Evolutionary conservation across 176 grass and related monocot species (phyloP).

Genomic region (Carex myosuroides): DNA sequence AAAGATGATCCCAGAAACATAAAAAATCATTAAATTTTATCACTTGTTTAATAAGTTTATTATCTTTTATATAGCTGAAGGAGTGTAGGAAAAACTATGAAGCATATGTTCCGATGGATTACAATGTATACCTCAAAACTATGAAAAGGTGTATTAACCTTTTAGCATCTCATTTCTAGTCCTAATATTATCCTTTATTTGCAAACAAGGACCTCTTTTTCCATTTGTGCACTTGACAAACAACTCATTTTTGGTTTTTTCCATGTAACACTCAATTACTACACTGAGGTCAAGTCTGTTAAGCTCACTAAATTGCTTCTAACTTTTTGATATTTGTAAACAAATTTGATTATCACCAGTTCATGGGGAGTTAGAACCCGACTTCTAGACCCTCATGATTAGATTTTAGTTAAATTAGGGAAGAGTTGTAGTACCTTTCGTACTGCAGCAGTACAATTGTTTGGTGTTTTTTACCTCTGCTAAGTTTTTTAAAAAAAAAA

Average conservation of each 20-base stretch:
- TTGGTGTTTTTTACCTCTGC: neutral
- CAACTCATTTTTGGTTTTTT: neutral
- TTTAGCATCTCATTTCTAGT: constrained; percentile 14
- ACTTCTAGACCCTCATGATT: too few species aligned
- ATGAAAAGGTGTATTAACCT: constrained; percentile 77
- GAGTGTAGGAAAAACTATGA: constrained; percentile 81
- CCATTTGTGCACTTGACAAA: neutral
- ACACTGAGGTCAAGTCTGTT: neutral
- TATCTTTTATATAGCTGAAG: constrained; percentile 63
- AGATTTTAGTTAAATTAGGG: neutral
- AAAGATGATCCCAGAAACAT: neutral
- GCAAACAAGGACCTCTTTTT: neutral
- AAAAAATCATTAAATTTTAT: neutral
- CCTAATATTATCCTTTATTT: neutral
- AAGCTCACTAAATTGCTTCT: too few species aligned
- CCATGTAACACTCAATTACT: neutral
- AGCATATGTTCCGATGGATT: constrained; percentile 97
- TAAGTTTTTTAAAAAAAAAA: neutral
- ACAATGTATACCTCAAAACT: constrained; percentile 80
- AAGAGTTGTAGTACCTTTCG: neutral
- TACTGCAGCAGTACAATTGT: neutral
- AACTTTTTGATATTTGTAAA: neutral
- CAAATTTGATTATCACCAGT: neutral
- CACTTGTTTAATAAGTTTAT: constrained; percentile 9
- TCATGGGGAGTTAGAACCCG: neutral